Conservation (phyloP, 495 filamentous ascomycete genomes). For the Physcia stellaris region DNA sequence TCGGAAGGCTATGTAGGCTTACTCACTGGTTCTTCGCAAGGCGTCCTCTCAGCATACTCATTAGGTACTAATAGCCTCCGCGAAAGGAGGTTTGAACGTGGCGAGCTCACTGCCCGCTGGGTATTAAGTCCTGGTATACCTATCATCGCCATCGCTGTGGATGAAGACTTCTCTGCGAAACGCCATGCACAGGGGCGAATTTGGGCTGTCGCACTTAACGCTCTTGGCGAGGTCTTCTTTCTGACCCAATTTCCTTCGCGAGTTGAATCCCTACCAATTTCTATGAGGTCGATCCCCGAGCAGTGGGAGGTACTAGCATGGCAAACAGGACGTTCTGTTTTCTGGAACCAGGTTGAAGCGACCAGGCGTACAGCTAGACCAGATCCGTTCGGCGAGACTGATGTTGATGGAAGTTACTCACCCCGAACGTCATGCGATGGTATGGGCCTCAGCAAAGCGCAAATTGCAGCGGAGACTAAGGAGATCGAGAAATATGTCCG, state of each 20-base stretch:
- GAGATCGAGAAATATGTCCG: slow-evolving; percentile 68
- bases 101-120: slow-evolving; percentile 75
- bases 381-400: slow-evolving; percentile 49
- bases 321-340: slow-evolving; percentile 60
- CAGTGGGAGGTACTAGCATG: slow-evolving; percentile 53
- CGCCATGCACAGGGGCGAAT: slow-evolving; percentile 55
- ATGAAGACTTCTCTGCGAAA: slow-evolving; percentile 59
- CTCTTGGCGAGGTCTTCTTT: slow-evolving; percentile 83
- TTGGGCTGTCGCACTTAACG: slow-evolving; percentile 83
- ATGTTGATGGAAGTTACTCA: slow-evolving; percentile 52
- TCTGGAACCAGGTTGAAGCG: slow-evolving; percentile 67
- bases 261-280: slow-evolving; percentile 22
- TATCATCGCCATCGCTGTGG: slow-evolving; percentile 72
- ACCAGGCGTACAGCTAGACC: slow-evolving; percentile 57
- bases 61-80: slow-evolving; percentile 54
- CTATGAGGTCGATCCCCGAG: too few species aligned
- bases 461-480: slow-evolving; percentile 57
- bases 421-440: slow-evolving; percentile 55
- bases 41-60: slow-evolving; percentile 73
- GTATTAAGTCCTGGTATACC: slow-evolving; percentile 84
- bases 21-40: slow-evolving; percentile 70
- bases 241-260: slow-evolving; percentile 51
- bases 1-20: slow-evolving; percentile 73
- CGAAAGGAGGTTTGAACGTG: slow-evolving; percentile 51
- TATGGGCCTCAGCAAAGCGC: slow-evolving; percentile 55